Percentiles rank a stretch among this genome's conserved stretches.
These are phyloP conservation scores for Suillus decipiens DNA, from an alignment of 768 basidiomycete species.

Conservation along the genomic window DNA sequence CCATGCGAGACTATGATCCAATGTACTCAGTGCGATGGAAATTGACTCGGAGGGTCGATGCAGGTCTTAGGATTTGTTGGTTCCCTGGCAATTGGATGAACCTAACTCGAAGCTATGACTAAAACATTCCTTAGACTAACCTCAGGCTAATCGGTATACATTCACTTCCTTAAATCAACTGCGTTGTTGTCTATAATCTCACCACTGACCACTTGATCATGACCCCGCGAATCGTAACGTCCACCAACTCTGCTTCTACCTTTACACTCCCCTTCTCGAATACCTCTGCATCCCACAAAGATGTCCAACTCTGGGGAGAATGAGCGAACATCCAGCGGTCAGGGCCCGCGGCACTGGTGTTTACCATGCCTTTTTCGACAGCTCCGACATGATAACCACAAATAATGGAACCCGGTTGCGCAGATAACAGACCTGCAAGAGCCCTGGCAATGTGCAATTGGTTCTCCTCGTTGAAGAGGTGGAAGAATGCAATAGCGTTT, in stretches of 20 bases:
- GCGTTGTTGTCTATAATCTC: background rate
- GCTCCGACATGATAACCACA: background rate
- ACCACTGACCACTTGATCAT: background rate
- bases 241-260: constrained; percentile 24
- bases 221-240: background rate
- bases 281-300: constrained; percentile 20
- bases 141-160: background rate
- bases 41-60: too few relatives aligned
- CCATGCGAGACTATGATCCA: too few relatives aligned
- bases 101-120: too few relatives aligned
- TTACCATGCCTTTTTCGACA: constrained; percentile 7
- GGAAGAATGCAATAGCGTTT: background rate
- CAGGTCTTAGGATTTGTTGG: too few relatives aligned
- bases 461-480: background rate
- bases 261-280: constrained; percentile 37
- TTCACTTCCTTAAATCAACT: background rate
- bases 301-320: constrained; percentile 19
- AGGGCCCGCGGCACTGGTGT: too few relatives aligned
- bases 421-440: background rate
- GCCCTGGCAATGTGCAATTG: background rate
- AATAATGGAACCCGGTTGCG: background rate
- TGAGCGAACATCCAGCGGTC: constrained; percentile 12
- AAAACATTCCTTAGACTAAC: too few relatives aligned
- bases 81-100: too few relatives aligned
- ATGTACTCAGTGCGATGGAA: too few relatives aligned